Evolutionary conservation across 257 asterid species (phyloP).

Genomic region (Capsicum pubescens): DNA sequence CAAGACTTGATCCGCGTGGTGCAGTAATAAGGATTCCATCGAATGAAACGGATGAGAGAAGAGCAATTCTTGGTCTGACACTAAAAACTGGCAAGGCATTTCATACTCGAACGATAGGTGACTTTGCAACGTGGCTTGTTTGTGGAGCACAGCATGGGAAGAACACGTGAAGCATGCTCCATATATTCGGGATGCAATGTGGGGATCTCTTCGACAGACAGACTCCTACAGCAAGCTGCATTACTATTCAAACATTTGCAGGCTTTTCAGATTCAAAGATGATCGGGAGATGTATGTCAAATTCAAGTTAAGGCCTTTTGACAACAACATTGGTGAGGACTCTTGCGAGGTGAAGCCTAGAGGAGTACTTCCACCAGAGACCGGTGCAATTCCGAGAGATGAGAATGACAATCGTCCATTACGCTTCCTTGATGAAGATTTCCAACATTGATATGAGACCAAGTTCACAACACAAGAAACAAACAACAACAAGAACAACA

Average conservation of each 20-base stretch:
- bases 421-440: conserved; percentile 65
- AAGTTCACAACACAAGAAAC: too few relatives aligned
- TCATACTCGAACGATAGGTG: conserved; percentile 66
- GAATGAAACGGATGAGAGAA: conserved; percentile 29
- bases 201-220: conserved; percentile 58
- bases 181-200: conserved; percentile 68
- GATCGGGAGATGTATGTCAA: conserved; percentile 65
- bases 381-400: conserved; percentile 71
- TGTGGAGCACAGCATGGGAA: conserved; percentile 66
- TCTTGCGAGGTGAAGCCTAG: conserved; percentile 56
- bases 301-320: conserved; percentile 65
- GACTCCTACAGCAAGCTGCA: conserved; percentile 63
- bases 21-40: conserved; percentile 63
- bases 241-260: conserved; percentile 64
- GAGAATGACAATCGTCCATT: conserved; percentile 59
- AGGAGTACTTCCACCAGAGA: conserved; percentile 72
- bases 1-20: conserved; percentile 68
- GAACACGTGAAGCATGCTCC: conserved; percentile 68
- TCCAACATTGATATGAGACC: conserved; percentile 26
- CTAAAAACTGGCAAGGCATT: conserved; percentile 70
- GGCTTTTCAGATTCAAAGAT: conserved; percentile 56
- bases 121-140: conserved; percentile 75
- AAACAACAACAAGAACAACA: too few relatives aligned
- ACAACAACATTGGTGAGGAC: conserved; percentile 53
- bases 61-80: conserved; percentile 58